Evolutionary conservation across 2,329 filamentous ascomycete genomes (phyloP).

Genomic region (Scedosporium minutisporum): DNA sequence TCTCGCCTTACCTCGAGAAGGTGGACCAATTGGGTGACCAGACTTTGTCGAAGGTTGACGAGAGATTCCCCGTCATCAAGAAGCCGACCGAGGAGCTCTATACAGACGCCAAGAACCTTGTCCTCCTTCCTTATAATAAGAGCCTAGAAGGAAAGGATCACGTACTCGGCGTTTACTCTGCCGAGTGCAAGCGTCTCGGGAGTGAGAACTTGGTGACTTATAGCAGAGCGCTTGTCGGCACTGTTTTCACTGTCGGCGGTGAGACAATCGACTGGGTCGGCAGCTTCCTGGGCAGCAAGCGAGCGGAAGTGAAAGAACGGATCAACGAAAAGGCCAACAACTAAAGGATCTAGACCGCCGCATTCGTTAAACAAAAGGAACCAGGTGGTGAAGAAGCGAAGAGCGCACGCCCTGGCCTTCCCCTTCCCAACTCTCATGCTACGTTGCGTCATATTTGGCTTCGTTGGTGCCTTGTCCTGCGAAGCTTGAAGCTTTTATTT

Average conservation of each 20-base stretch:
- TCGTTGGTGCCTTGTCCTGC: too few species aligned
- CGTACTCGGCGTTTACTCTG: conserved; percentile 44
- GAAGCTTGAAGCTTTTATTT: too few species aligned
- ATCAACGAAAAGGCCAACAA: conserved; percentile 42
- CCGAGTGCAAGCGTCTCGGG: conserved; percentile 53
- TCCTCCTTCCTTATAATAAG: conserved; percentile 54
- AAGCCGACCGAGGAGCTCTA: conserved; percentile 65
- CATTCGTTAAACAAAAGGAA: too few species aligned
- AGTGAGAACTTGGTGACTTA: conserved; percentile 55
- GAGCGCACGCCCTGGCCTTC: too few species aligned
- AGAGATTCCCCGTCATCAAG: conserved; percentile 63
- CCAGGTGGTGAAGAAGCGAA: too few species aligned
- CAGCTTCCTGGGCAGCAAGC: conserved; percentile 50
- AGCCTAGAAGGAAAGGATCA: conserved; percentile 53
- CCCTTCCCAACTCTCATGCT: too few species aligned
- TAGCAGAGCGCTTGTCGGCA: conserved; percentile 61
- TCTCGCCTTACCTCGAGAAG: conserved; percentile 75
- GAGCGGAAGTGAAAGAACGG: conserved; percentile 48
- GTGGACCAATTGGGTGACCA: conserved; percentile 69
- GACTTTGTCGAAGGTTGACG: conserved; percentile 60
- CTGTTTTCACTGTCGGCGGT: conserved; percentile 55
- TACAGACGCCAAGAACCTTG: conserved; percentile 50
- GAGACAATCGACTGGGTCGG: conserved; percentile 55
- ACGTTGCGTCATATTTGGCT: too few species aligned
- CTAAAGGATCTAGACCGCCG: conserved; percentile 16